These are phyloP conservation scores for Juglanconis sp. DNA, from an alignment of 2,329 filamentous ascomycete species.

Conservation along the genomic window DNA sequence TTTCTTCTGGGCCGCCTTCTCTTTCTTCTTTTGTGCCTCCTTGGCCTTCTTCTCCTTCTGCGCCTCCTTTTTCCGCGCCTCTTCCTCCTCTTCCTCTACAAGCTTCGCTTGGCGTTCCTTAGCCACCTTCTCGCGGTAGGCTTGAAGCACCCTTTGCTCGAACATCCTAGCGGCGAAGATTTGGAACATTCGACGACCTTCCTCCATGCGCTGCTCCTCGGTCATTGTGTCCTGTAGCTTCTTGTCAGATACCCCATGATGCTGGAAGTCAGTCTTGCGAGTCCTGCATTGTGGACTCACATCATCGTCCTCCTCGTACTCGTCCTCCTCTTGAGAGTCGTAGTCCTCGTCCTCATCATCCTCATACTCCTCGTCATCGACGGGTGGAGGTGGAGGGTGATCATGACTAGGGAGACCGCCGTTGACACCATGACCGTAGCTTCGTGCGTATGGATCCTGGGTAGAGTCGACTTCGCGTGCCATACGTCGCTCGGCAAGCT, in stretches of 20 bases:
- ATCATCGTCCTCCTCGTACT: constrained; percentile 76
- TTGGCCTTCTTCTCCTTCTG: constrained; percentile 90
- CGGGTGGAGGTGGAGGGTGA: constrained; percentile 69
- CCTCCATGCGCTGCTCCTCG: constrained; percentile 98
- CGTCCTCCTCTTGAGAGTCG: constrained; percentile 56
- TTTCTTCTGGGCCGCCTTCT: constrained; percentile 87
- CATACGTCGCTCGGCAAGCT: constrained; percentile 95
- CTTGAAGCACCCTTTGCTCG: constrained; percentile 90
- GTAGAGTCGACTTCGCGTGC: constrained; percentile 84
- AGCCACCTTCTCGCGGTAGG: constrained; percentile 97
- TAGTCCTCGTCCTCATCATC: constrained; percentile 56
- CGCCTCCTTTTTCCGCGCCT: constrained; percentile 70
- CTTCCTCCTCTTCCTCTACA: constrained; percentile 86
- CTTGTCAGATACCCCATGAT: not conserved
- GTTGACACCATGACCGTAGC: constrained; percentile 42
- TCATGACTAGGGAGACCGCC: constrained; percentile 62
- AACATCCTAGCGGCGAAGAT: constrained; percentile 99
- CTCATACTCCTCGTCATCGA: constrained; percentile 53
- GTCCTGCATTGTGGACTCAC: not conserved
- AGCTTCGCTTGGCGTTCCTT: constrained; percentile 87
- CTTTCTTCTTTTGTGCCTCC: constrained; percentile 92
- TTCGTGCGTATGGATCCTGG: constrained; percentile 45
- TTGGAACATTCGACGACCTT: constrained; percentile 97
- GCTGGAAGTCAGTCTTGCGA: not conserved
- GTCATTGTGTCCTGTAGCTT: constrained; percentile 85